Conservation (phyloP, 176 grass and related monocot species). For the Tillandsia leiboldiana region DNA sequence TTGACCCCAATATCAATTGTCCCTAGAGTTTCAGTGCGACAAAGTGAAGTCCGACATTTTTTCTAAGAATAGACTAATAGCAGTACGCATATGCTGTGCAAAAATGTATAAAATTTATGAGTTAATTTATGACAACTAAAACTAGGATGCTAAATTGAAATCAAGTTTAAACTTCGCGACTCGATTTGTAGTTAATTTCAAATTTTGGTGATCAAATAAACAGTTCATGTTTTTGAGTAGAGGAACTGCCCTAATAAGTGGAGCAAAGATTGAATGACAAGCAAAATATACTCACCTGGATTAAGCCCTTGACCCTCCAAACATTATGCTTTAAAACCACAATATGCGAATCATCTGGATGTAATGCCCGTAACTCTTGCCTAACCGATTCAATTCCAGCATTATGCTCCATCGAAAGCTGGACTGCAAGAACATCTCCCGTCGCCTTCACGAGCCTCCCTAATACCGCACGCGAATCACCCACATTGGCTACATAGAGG, state of each 20-base stretch:
- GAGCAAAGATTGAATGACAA: not conserved
- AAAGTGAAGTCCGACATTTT: too few species aligned
- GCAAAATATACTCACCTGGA: slow-evolving; percentile 42
- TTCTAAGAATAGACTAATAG: too few species aligned
- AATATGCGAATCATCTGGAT: slow-evolving; percentile 70
- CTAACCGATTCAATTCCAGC: slow-evolving; percentile 67
- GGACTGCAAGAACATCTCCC: slow-evolving; percentile 73
- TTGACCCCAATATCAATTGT: too few species aligned
- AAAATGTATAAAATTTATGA: too few species aligned
- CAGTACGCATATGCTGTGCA: too few species aligned
- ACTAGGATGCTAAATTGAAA: too few species aligned
- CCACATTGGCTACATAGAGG: slow-evolving; percentile 75
- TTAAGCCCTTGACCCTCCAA: slow-evolving; percentile 94
- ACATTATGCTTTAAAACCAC: slow-evolving; percentile 95
- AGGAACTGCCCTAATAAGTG: not conserved
- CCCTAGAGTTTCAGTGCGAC: too few species aligned
- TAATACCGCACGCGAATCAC: slow-evolving; percentile 78
- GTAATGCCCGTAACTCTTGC: slow-evolving; percentile 72
- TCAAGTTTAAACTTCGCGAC: too few species aligned
- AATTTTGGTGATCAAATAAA: too few species aligned
- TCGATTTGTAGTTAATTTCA: too few species aligned
- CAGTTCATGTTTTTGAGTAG: not conserved
- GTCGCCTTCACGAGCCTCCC: slow-evolving; percentile 74
- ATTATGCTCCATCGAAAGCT: slow-evolving; percentile 91
- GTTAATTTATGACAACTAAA: too few species aligned